phyloP scores from a whole-genome alignment of 1,284 basidiomycete species.

The Nidula niveotomentosa region DNA sequence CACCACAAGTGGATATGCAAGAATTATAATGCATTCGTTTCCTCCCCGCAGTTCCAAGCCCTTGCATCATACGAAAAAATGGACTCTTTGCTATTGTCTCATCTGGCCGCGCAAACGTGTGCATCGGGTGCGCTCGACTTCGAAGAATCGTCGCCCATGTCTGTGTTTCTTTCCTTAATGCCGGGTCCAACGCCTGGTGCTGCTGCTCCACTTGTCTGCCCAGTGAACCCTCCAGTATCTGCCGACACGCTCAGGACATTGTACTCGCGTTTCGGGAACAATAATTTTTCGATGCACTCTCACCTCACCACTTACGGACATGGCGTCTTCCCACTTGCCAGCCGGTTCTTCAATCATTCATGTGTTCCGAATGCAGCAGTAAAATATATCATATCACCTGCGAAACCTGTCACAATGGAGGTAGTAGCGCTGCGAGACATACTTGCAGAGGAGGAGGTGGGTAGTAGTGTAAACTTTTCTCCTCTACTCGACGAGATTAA shows the following conservation, averaged over 20 bases:
- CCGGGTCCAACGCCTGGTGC: slow-evolving; percentile 33
- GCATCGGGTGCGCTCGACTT: slow-evolving; percentile 14
- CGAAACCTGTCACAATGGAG: slow-evolving; percentile 49
- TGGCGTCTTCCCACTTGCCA: slow-evolving; percentile 71
- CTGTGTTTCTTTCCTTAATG: slow-evolving; percentile 50
- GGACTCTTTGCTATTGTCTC: slow-evolving; percentile 63
- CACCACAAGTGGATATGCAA: slow-evolving; percentile 71
- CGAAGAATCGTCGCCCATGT: slow-evolving; percentile 24
- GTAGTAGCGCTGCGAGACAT: slow-evolving; percentile 62
- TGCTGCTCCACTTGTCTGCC: slow-evolving; percentile 31
- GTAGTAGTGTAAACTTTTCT: background rate
- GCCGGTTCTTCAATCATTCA: slow-evolving; percentile 76
- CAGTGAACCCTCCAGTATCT: slow-evolving; percentile 21
- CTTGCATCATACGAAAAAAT: slow-evolving; percentile 52
- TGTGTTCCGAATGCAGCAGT: slow-evolving; percentile 72
- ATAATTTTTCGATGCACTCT: slow-evolving; percentile 74
- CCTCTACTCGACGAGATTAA: background rate
- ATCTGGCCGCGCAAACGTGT: slow-evolving; percentile 48
- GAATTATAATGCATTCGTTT: slow-evolving; percentile 39
- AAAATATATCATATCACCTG: slow-evolving; percentile 47
- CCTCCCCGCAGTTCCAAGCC: slow-evolving; percentile 43
- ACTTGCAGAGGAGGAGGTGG: slow-evolving; percentile 59
- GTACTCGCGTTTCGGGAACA: slow-evolving; percentile 68
- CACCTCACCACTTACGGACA: slow-evolving; percentile 66
- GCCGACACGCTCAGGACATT: slow-evolving; percentile 27